Conservation (phyloP, 2,329 filamentous ascomycete genomes). For the Tolypocladium sp. region DNA sequence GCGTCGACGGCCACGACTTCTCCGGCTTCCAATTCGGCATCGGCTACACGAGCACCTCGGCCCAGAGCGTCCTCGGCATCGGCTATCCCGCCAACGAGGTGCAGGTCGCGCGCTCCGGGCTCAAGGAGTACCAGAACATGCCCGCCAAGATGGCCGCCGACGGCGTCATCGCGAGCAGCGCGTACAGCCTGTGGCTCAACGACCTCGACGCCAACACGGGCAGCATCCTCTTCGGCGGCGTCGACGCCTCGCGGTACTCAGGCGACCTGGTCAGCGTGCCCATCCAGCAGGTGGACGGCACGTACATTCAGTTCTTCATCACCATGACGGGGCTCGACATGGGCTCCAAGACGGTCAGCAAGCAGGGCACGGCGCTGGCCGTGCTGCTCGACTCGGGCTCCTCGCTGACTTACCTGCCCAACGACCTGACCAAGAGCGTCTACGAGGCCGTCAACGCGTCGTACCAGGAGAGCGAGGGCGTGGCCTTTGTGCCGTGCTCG, state of each 20-base stretch:
- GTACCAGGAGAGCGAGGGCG: slow-evolving; percentile 42
- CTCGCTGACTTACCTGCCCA: slow-evolving; percentile 57
- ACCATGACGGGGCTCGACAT: slow-evolving; percentile 53
- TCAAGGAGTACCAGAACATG: slow-evolving; percentile 56
- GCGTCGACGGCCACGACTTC: slow-evolving; percentile 45
- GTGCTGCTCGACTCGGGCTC: slow-evolving; percentile 66
- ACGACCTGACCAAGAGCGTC: slow-evolving; percentile 42
- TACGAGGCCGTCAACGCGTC: slow-evolving; percentile 50
- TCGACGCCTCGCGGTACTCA: slow-evolving; percentile 56
- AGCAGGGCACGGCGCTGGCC: slow-evolving; percentile 39
- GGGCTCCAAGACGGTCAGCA: slow-evolving; percentile 30
- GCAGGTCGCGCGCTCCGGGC: slow-evolving; percentile 48
- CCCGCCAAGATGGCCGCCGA: slow-evolving; percentile 54
- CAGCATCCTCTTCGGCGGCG: slow-evolving; percentile 65
- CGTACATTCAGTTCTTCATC: slow-evolving; percentile 56
- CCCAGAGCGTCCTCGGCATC: slow-evolving; percentile 74
- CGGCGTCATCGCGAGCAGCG: slow-evolving; percentile 53
- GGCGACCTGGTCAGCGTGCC: slow-evolving; percentile 59
- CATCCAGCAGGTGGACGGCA: slow-evolving; percentile 43
- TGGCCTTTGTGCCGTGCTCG: slow-evolving; percentile 54
- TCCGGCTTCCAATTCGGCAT: slow-evolving; percentile 61
- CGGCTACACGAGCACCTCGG: slow-evolving; percentile 51
- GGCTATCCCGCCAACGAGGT: slow-evolving; percentile 77
- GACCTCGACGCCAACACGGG: slow-evolving; percentile 58
- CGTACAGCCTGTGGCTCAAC: slow-evolving; percentile 70